phyloP scores from a whole-genome alignment of 306 rosid species.

The Corylus heterophylla region DNA sequence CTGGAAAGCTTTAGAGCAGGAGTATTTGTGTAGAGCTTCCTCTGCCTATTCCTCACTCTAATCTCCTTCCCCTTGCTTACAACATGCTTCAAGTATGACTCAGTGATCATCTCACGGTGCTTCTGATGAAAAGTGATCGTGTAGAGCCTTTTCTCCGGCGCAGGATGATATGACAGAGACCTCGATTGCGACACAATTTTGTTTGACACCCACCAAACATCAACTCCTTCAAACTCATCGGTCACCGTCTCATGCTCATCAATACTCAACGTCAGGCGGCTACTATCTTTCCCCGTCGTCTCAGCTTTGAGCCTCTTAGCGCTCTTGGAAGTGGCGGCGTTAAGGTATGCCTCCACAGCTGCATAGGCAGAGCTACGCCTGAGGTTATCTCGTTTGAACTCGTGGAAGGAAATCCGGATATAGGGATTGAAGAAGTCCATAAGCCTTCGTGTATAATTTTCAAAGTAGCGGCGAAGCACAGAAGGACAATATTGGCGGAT shows the following conservation, averaged over 20 bases:
- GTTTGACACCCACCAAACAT: constrained; percentile 67
- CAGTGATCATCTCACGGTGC: constrained; percentile 54
- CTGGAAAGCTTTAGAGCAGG: constrained; percentile 72
- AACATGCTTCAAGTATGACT: constrained; percentile 62
- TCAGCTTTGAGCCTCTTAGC: constrained; percentile 86
- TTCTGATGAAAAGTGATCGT: constrained; percentile 59
- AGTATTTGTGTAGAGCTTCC: constrained; percentile 78
- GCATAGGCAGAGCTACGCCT: constrained; percentile 68
- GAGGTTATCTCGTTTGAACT: constrained; percentile 65
- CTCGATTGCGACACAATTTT: constrained; percentile 30
- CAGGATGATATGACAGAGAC: constrained; percentile 53
- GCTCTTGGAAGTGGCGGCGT: constrained; percentile 62
- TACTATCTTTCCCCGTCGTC: constrained; percentile 62
- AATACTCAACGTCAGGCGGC: constrained; percentile 61
- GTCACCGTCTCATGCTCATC: constrained; percentile 74
- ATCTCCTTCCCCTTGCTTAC: constrained; percentile 72
- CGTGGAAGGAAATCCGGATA: constrained; percentile 66
- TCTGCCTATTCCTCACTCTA: constrained; percentile 61
- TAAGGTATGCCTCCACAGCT: constrained; percentile 75
- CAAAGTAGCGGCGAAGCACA: constrained; percentile 45
- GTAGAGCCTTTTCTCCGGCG: constrained; percentile 63
- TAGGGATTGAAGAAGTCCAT: constrained; percentile 61
- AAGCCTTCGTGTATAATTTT: constrained; percentile 44
- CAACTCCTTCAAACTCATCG: constrained; percentile 50
- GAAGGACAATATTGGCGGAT: constrained; percentile 75